A percentile compares a stretch with the other conserved stretches of the same genome.
These are phyloP conservation scores for Lineolata rhizophorae DNA, from an alignment of 495 filamentous ascomycete species.

Conservation along the genomic window DNA sequence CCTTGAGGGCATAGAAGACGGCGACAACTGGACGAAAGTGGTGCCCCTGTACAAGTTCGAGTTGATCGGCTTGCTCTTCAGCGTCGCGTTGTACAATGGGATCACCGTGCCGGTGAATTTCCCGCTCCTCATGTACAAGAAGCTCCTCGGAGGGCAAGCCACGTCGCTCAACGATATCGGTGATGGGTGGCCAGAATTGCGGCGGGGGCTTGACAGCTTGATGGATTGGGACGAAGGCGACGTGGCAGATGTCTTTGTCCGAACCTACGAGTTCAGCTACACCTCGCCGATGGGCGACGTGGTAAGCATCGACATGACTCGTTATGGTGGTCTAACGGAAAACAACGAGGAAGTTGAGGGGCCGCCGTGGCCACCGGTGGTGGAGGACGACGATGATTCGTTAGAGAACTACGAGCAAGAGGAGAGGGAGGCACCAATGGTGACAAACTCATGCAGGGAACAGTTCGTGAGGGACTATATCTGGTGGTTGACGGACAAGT, in stretches of 20 bases:
- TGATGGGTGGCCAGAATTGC: slow-evolving; percentile 73
- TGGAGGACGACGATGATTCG: no score
- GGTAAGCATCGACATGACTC: slow-evolving; percentile 29
- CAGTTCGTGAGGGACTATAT: slow-evolving; percentile 78
- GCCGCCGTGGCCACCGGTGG: no score
- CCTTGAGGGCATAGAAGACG: neutral
- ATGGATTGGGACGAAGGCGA: slow-evolving; percentile 58
- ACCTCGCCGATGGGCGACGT: slow-evolving; percentile 12
- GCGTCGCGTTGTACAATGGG: slow-evolving; percentile 85
- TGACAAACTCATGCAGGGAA: slow-evolving; percentile 57
- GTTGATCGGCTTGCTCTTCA: slow-evolving; percentile 66
- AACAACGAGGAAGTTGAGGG: neutral
- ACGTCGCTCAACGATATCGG: slow-evolving; percentile 49
- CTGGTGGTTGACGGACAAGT: slow-evolving; percentile 57
- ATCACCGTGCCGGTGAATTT: slow-evolving; percentile 76
- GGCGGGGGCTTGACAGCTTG: slow-evolving; percentile 45
- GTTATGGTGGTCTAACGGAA: neutral
- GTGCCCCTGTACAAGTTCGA: slow-evolving; percentile 82
- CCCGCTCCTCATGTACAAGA: slow-evolving; percentile 62
- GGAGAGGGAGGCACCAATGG: slow-evolving; percentile 28
- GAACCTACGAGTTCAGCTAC: slow-evolving; percentile 60
- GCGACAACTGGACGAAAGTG: neutral
- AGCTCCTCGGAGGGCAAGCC: slow-evolving; percentile 42
- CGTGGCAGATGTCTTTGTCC: slow-evolving; percentile 57
- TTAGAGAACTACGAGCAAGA: no score